Conservation (phyloP, 2,329 filamentous ascomycete genomes). For the Xylaria arbuscula region DNA sequence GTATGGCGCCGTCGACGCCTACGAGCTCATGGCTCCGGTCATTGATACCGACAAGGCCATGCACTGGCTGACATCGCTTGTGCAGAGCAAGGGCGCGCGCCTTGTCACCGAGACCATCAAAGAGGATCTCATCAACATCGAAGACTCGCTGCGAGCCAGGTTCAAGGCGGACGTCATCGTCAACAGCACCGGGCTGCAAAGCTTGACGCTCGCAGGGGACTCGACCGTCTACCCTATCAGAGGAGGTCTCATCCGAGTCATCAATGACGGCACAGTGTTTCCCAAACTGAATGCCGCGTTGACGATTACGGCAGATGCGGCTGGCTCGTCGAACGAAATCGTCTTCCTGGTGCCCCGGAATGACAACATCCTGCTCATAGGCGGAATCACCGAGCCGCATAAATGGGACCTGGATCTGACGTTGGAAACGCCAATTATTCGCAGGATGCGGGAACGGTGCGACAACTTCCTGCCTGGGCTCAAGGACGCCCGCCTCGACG, state of each 20-base stretch:
- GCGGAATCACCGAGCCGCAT: slow-evolving; percentile 53
- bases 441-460: slow-evolving; percentile 57
- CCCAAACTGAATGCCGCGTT: slow-evolving; percentile 55
- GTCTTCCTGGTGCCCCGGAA: slow-evolving; percentile 59
- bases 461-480: slow-evolving; percentile 56
- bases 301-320: slow-evolving; percentile 55
- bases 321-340: slow-evolving; percentile 53
- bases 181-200: slow-evolving; percentile 56
- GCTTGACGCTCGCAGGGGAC: slow-evolving; percentile 53
- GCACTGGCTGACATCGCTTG: slow-evolving; percentile 55
- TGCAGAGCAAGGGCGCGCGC: slow-evolving; percentile 55
- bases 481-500: slow-evolving; percentile 54
- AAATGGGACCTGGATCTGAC: slow-evolving; percentile 54
- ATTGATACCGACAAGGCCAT: slow-evolving; percentile 60
- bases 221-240: slow-evolving; percentile 56
- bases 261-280: slow-evolving; percentile 58
- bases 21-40: slow-evolving; percentile 57
- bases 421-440: slow-evolving; percentile 54
- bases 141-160: slow-evolving; percentile 49
- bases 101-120: slow-evolving; percentile 54
- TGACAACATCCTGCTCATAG: slow-evolving; percentile 57
- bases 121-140: slow-evolving; percentile 52
- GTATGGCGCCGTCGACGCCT: slow-evolving; percentile 56
- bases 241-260: slow-evolving; percentile 57
- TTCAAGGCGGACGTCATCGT: slow-evolving; percentile 57